A percentile compares a stretch with the other conserved stretches of the same genome.
These are phyloP conservation scores for Plenodomus tracheiphilus DNA, from an alignment of 2,329 filamentous ascomycete species.

Conservation along the genomic window DNA sequence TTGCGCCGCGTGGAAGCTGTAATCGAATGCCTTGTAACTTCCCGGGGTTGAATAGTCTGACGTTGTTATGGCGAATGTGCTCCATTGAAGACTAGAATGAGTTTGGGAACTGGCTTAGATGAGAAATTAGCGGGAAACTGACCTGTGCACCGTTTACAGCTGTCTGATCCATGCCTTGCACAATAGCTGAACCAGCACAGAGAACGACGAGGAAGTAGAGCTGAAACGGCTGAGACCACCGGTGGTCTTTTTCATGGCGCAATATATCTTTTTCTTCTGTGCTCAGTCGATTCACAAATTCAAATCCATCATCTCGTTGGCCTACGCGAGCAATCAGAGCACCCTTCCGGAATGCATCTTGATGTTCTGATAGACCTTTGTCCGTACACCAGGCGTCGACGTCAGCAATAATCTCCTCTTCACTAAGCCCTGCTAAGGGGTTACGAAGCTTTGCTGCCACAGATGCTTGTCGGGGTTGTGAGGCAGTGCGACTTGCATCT, in stretches of 20 bases:
- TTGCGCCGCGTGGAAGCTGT: neutral
- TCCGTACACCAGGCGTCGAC: slow-evolving; percentile 59
- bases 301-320: slow-evolving; percentile 54
- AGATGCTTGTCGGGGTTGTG: slow-evolving; percentile 22
- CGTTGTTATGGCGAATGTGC: no score
- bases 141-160: slow-evolving; percentile 40
- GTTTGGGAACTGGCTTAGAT: no score
- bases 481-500: slow-evolving; percentile 10
- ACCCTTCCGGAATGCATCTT: slow-evolving; percentile 56
- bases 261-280: slow-evolving; percentile 62
- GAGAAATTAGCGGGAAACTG: neutral
- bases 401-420: slow-evolving; percentile 56
- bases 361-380: slow-evolving; percentile 53
- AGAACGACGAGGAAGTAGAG: slow-evolving; percentile 68
- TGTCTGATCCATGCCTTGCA: slow-evolving; percentile 59
- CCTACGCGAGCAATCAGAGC: slow-evolving; percentile 51
- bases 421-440: slow-evolving; percentile 57
- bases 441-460: slow-evolving; percentile 52
- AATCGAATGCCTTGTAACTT: no score
- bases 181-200: slow-evolving; percentile 69
- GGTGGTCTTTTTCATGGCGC: slow-evolving; percentile 64
- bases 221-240: slow-evolving; percentile 69
- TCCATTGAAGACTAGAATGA: no score
- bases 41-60: no score
- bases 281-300: slow-evolving; percentile 53